These are phyloP conservation scores for Termitomyces sp. DNA, from an alignment of 768 basidiomycete species.

Conservation along the genomic window DNA sequence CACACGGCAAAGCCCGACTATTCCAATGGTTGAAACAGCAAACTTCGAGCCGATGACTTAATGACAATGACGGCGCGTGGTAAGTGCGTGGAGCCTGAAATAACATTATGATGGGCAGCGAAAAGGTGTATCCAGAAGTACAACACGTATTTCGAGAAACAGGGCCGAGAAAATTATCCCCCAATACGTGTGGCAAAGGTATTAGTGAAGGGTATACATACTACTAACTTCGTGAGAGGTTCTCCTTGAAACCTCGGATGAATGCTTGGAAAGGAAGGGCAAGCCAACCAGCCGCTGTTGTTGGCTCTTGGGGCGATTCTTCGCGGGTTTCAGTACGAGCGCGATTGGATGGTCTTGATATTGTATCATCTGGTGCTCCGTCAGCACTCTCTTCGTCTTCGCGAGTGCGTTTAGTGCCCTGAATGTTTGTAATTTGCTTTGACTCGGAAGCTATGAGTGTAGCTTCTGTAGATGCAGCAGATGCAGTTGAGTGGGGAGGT, in stretches of 20 bases:
- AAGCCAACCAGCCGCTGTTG: constrained; percentile 55
- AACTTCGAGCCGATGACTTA: not conserved
- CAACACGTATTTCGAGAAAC: constrained; percentile 5
- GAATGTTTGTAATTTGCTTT: constrained; percentile 15
- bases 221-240: constrained; percentile 27
- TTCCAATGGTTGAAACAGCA: constrained; percentile 1
- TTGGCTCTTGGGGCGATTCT: constrained; percentile 39
- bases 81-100: constrained; percentile 4
- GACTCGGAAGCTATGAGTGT: constrained; percentile 30
- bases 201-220: constrained; percentile 6
- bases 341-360: constrained; percentile 47
- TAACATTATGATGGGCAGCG: constrained; percentile 6
- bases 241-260: constrained; percentile 65
- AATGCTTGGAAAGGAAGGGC: constrained; percentile 61
- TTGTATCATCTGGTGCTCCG: constrained; percentile 21
- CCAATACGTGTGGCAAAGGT: not conserved
- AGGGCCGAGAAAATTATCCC: not conserved
- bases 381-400: constrained; percentile 34
- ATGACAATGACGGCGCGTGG: constrained; percentile 3
- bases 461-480: constrained; percentile 26
- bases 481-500: constrained; percentile 26
- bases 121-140: constrained; percentile 7
- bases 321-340: constrained; percentile 44
- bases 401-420: constrained; percentile 45
- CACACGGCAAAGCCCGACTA: constrained; percentile 13